These are phyloP conservation scores for Hyaloscypha bicolor DNA, from an alignment of 495 filamentous ascomycete genomes.

Conservation along the genomic window DNA sequence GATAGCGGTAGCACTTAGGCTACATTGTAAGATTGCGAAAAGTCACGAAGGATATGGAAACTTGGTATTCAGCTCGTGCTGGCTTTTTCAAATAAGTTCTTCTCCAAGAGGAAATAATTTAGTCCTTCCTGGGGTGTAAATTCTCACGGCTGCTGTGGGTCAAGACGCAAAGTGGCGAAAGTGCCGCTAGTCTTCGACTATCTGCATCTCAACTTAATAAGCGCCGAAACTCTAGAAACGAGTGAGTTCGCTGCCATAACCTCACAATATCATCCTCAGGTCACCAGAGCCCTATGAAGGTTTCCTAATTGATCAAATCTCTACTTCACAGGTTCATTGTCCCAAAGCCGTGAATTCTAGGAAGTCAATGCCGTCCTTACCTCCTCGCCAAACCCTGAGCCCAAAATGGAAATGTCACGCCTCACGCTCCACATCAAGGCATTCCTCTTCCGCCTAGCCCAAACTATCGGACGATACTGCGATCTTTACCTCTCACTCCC, in stretches of 20 bases:
- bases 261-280: background rate
- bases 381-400: background rate
- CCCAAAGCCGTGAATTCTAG: background rate
- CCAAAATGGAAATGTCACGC: background rate
- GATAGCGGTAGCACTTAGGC: background rate
- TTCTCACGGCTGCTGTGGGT: too few relatives aligned
- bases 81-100: too few relatives aligned
- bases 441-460: slow-evolving; percentile 11
- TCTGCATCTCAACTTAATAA: background rate
- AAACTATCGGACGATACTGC: slow-evolving; percentile 1
- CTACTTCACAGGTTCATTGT: background rate
- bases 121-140: too few relatives aligned
- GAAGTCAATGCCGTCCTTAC: background rate
- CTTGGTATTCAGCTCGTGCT: too few relatives aligned
- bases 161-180: too few relatives aligned
- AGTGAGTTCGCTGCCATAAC: background rate
- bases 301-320: background rate
- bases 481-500: slow-evolving; percentile 16
- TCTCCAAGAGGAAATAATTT: too few relatives aligned
- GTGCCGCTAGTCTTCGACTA: background rate
- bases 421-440: slow-evolving; percentile 2
- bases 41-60: too few relatives aligned
- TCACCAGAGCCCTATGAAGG: background rate
- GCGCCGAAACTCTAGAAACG: background rate
- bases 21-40: too few relatives aligned